A percentile compares a stretch with the other conserved stretches of the same genome.
Evolutionary conservation across 352 stramenopile genomes (phyloP).

Genomic region (Globisporangium cystogenes): DNA sequence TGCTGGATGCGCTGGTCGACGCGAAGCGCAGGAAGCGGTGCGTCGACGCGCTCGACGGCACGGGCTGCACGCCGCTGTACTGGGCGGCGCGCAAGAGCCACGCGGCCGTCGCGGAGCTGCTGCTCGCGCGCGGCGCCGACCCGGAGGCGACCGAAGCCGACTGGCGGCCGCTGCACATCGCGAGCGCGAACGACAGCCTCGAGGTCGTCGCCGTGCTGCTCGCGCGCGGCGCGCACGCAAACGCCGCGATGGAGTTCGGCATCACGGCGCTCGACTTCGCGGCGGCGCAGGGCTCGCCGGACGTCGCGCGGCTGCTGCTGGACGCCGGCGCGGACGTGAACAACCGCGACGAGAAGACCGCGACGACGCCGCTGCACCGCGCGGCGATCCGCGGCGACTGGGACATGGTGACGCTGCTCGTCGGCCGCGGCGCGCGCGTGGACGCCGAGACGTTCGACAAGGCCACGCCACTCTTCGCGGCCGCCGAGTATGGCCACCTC

Average conservation of each 20-base stretch:
- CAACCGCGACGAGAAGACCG: slow-evolving; percentile 14
- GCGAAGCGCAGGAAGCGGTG: background rate
- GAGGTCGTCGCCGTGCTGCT: slow-evolving; percentile 13
- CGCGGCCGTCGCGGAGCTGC: slow-evolving; percentile 4
- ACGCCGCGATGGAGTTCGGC: slow-evolving; percentile 13
- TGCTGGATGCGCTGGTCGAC: slow-evolving; percentile 1
- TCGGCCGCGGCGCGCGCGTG: slow-evolving; percentile 6
- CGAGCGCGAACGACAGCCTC: slow-evolving; percentile 13
- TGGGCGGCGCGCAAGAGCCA: slow-evolving; percentile 12
- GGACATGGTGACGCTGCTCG: slow-evolving; percentile 9
- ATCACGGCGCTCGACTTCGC: slow-evolving; percentile 14
- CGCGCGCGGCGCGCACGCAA: slow-evolving; percentile 7
- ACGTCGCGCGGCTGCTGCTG: slow-evolving; percentile 12
- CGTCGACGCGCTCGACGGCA: slow-evolving; percentile 10
- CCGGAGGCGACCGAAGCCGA: slow-evolving; percentile 6
- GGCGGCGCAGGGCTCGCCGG: slow-evolving; percentile 4
- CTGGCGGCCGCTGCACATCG: slow-evolving; percentile 14
- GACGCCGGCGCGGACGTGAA: slow-evolving; percentile 13
- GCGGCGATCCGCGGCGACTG: slow-evolving; percentile 12
- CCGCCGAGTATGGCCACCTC: slow-evolving; percentile 13
- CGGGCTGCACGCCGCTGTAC: slow-evolving; percentile 13
- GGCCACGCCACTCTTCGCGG: slow-evolving; percentile 12
- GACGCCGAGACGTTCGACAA: slow-evolving; percentile 9
- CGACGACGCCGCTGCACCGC: slow-evolving; percentile 12
- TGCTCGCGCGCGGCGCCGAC: slow-evolving; percentile 11